Conservation (phyloP, 2,329 filamentous ascomycete species). For the Botrytis cinerea region DNA sequence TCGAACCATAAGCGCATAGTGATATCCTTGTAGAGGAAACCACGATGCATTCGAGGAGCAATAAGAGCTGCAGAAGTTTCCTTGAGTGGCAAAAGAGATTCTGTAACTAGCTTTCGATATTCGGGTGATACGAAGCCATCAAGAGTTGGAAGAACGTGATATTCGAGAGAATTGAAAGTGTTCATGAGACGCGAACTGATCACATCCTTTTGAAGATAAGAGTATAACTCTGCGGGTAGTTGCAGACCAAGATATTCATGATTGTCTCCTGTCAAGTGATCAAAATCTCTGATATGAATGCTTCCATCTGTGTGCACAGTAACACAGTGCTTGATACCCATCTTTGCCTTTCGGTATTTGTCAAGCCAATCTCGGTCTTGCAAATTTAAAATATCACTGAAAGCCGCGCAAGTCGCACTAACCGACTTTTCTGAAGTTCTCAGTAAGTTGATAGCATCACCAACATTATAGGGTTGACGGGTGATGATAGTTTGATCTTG, state of each 20-base stretch:
- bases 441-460: slow-evolving; percentile 77
- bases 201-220: slow-evolving; percentile 82
- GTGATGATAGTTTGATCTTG: slow-evolving; percentile 58
- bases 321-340: slow-evolving; percentile 85
- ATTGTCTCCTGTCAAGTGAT: slow-evolving; percentile 76
- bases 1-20: slow-evolving; percentile 84
- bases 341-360: slow-evolving; percentile 81
- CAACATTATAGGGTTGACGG: slow-evolving; percentile 59
- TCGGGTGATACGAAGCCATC: slow-evolving; percentile 79
- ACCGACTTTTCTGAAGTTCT: slow-evolving; percentile 70
- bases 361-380: slow-evolving; percentile 77
- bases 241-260: slow-evolving; percentile 90
- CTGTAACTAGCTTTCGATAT: slow-evolving; percentile 77
- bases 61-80: slow-evolving; percentile 77
- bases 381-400: slow-evolving; percentile 74
- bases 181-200: slow-evolving; percentile 78
- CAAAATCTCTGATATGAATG: slow-evolving; percentile 71
- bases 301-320: slow-evolving; percentile 66
- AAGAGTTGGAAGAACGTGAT: slow-evolving; percentile 78
- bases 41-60: slow-evolving; percentile 77
- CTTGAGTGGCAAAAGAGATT: slow-evolving; percentile 71
- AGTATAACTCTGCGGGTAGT: slow-evolving; percentile 84
- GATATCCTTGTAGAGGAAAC: slow-evolving; percentile 78
- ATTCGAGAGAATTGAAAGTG: slow-evolving; percentile 78
- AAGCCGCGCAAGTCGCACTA: slow-evolving; percentile 71